phyloP scores from a whole-genome alignment of 306 rosid genomes.

The Rubus parviflorus region DNA sequence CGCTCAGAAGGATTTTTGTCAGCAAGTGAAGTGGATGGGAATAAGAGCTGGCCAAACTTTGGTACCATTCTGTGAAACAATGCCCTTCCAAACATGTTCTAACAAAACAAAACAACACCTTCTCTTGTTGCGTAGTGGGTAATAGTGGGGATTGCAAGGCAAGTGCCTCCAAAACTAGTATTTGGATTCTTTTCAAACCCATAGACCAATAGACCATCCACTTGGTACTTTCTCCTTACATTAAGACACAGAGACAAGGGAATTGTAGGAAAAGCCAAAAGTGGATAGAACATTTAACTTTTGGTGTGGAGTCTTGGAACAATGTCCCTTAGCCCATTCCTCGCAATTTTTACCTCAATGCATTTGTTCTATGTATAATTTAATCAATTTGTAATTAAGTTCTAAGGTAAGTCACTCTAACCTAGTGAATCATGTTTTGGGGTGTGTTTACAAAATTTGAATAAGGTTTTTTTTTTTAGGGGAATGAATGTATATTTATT shows the following conservation, averaged over 20 bases:
- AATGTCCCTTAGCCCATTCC: not conserved
- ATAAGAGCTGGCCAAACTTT: slow-evolving; percentile 49
- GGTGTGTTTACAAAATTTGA: too few relatives aligned
- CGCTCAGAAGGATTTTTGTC: slow-evolving; percentile 31
- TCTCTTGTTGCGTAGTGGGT: slow-evolving; percentile 42
- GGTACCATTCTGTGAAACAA: slow-evolving; percentile 26
- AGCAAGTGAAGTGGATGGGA: slow-evolving; percentile 40
- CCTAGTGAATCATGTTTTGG: too few relatives aligned
- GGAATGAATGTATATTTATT: too few relatives aligned
- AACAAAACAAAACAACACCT: slow-evolving; percentile 43
- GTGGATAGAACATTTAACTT: slow-evolving; percentile 23
- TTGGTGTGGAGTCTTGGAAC: slow-evolving; percentile 15
- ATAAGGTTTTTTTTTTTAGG: too few relatives aligned
- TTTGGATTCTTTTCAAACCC: slow-evolving; percentile 33
- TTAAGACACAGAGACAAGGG: slow-evolving; percentile 24
- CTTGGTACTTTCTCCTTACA: slow-evolving; percentile 30
- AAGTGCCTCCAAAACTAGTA: slow-evolving; percentile 34
- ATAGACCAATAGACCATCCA: slow-evolving; percentile 28
- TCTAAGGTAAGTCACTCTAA: too few relatives aligned
- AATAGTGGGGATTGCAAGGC: slow-evolving; percentile 37
- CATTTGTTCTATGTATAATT: not conserved
- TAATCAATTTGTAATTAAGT: not conserved
- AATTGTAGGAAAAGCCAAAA: slow-evolving; percentile 18
- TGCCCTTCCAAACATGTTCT: slow-evolving; percentile 40
- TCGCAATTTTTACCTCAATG: not conserved